Percentiles rank a stretch among this genome's conserved stretches.
These are phyloP conservation scores for Tuber calosporum DNA, from an alignment of 495 filamentous ascomycete species.

Conservation along the genomic window DNA sequence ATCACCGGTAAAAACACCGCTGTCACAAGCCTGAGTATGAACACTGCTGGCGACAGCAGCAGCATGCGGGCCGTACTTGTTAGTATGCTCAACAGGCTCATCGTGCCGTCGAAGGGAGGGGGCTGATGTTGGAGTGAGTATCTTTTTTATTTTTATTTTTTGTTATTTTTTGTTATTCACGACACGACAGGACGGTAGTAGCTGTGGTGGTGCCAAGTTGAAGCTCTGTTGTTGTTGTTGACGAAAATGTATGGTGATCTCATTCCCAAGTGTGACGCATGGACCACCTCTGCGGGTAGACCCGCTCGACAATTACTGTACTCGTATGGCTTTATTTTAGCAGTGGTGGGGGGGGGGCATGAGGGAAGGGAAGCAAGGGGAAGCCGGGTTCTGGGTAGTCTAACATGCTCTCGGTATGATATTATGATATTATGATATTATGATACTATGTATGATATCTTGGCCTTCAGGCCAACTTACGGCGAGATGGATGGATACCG, in stretches of 20 bases:
- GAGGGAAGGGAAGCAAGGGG: not conserved
- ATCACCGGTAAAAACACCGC: slow-evolving; percentile 20
- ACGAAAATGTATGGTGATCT: not conserved
- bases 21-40: slow-evolving; percentile 13
- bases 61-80: slow-evolving; percentile 7
- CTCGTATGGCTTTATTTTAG: not conserved
- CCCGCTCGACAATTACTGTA: not conserved
- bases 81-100: slow-evolving; percentile 16
- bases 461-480: no score
- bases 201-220: not conserved
- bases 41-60: slow-evolving; percentile 15
- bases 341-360: not conserved
- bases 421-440: no score
- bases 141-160: not conserved
- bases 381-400: not conserved
- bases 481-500: no score
- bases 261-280: not conserved
- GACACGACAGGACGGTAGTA: not conserved
- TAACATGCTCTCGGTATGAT: no score
- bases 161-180: not conserved
- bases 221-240: not conserved
- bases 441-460: no score
- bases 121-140: not conserved
- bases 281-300: not conserved
- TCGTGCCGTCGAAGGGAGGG: not conserved